These are phyloP conservation scores for Yamadazyma conglobata DNA, from an alignment of 1,139 yeast species.

Conservation along the genomic window DNA sequence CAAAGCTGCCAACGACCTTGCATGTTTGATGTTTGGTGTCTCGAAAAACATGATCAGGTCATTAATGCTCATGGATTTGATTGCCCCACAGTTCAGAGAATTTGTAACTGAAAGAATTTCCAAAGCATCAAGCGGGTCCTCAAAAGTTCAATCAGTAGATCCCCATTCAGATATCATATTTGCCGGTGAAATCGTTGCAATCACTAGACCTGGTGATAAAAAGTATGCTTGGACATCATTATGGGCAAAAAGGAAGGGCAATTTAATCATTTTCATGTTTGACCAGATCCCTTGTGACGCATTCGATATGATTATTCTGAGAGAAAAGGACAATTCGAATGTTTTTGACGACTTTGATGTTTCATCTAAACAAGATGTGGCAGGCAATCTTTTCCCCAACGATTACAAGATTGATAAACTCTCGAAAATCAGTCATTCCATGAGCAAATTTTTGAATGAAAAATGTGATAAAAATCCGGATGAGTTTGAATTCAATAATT, in stretches of 20 bases:
- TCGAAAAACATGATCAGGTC: conserved; percentile 61
- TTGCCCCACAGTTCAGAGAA: conserved; percentile 69
- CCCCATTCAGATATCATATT: conserved; percentile 30
- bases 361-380: conserved; percentile 36
- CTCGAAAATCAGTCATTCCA: conserved; percentile 28
- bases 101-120: conserved; percentile 58
- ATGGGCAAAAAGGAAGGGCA: conserved; percentile 81
- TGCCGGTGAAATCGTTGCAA: conserved; percentile 58
- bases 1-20: conserved; percentile 84
- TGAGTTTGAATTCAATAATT: conserved; percentile 11
- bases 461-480: conserved; percentile 17
- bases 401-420: conserved; percentile 22
- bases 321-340: conserved; percentile 12
- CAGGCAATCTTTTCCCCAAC: conserved; percentile 35
- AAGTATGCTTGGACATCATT: conserved; percentile 73
- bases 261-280: conserved; percentile 74
- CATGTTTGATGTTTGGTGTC: conserved; percentile 83
- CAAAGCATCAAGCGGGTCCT: conserved; percentile 13
- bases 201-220: conserved; percentile 46
- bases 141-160: conserved; percentile 8
- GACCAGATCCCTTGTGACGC: conserved; percentile 87
- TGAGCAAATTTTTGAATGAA: conserved; percentile 23
- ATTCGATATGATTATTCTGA: conserved; percentile 54
- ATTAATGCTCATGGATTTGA: conserved; percentile 67
- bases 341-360: conserved; percentile 23